Evolutionary conservation across 176 grass and related monocot genomes (phyloP).

Genomic region (Sorghum bicolor): DNA sequence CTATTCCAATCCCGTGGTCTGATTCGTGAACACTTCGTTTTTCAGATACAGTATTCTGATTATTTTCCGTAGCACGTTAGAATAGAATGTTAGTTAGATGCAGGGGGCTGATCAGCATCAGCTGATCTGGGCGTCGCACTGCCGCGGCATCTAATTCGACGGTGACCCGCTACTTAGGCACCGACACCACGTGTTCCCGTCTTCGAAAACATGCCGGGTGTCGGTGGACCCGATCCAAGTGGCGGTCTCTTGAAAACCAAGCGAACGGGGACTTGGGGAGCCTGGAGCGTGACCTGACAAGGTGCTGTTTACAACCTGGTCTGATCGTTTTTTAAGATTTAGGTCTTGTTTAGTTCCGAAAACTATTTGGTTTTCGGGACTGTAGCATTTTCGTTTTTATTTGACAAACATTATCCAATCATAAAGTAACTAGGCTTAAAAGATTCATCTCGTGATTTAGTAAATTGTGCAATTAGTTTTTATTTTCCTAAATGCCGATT

Average conservation of each 20-base stretch:
- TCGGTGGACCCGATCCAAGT: not conserved
- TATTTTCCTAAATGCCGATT: no score
- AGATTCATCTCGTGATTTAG: no score
- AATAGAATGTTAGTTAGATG: not conserved
- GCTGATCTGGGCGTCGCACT: not conserved
- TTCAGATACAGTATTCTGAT: not conserved
- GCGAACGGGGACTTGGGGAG: no score
- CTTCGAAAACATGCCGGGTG: not conserved
- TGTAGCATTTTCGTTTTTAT: no score
- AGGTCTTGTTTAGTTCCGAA: no score
- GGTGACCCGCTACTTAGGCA: not conserved
- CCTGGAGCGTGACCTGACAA: not conserved
- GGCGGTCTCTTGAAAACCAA: not conserved
- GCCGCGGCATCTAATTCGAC: constrained; percentile 3
- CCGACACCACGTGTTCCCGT: constrained; percentile 17
- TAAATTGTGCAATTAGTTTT: no score
- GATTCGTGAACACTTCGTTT: not conserved
- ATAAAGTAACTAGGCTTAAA: no score
- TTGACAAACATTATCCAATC: no score
- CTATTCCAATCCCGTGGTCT: not conserved
- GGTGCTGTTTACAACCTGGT: not conserved
- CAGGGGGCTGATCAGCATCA: not conserved
- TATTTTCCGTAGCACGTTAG: not conserved
- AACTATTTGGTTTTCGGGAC: no score
- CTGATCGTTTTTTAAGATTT: no score